phyloP scores from a whole-genome alignment of 495 filamentous ascomycete genomes.

The Ascobolus immersus region DNA sequence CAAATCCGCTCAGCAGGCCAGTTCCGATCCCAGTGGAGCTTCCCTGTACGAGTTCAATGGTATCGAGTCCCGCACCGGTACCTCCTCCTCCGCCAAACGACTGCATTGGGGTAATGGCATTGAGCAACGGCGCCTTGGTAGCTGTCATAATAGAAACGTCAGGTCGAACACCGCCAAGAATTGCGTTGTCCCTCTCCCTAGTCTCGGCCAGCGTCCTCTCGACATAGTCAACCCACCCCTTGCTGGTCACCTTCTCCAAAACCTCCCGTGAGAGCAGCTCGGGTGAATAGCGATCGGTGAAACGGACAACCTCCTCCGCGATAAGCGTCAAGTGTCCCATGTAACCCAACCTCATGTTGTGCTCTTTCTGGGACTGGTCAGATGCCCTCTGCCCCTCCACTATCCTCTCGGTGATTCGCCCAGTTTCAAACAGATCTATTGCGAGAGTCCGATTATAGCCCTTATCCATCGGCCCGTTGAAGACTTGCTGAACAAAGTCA shows the following conservation, averaged over 20 bases:
- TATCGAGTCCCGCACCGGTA: slow-evolving; percentile 32
- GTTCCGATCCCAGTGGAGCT: slow-evolving; percentile 34
- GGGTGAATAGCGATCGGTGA: slow-evolving; percentile 53
- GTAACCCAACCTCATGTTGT: slow-evolving; percentile 80
- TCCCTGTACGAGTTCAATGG: slow-evolving; percentile 46
- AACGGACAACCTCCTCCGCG: slow-evolving; percentile 96
- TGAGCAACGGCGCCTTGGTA: slow-evolving; percentile 36
- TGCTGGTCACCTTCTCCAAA: slow-evolving; percentile 62
- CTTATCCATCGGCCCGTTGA: slow-evolving; percentile 93
- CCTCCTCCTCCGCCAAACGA: slow-evolving; percentile 30
- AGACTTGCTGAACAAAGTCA: slow-evolving; percentile 96
- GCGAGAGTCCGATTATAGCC: slow-evolving; percentile 84
- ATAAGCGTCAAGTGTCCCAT: slow-evolving; percentile 97
- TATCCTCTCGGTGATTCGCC: slow-evolving; percentile 71
- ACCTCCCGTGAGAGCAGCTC: slow-evolving; percentile 63
- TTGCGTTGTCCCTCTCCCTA: slow-evolving; percentile 85
- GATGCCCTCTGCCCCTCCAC: slow-evolving; percentile 69
- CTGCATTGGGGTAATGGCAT: slow-evolving; percentile 37
- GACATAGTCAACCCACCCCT: slow-evolving; percentile 84
- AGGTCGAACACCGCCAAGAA: slow-evolving; percentile 85
- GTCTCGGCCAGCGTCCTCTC: slow-evolving; percentile 86
- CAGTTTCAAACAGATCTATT: slow-evolving; percentile 72
- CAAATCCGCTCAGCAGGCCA: slow-evolving; percentile 75
- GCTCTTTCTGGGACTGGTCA: slow-evolving; percentile 54
- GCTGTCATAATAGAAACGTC: slow-evolving; percentile 50